Conservation (phyloP, 176 grass and related monocot species). For the Oryza officinalis region DNA sequence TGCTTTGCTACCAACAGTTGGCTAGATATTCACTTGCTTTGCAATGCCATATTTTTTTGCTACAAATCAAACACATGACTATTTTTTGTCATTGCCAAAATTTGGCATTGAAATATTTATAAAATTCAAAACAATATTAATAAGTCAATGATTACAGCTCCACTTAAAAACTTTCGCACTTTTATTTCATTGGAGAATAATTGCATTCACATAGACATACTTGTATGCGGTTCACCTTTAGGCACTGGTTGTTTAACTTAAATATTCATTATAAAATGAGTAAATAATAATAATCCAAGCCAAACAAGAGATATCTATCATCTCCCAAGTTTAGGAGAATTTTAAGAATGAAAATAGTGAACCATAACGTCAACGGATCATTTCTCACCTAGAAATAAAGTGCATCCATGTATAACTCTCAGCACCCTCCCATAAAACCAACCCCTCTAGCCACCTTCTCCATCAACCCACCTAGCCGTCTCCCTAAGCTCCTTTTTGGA, state of each 20-base stretch:
- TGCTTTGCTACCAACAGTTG: too few species aligned
- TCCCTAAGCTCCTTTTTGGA: background rate
- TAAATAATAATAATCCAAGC: background rate
- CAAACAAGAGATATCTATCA: background rate
- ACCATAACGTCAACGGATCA: background rate
- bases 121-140: background rate
- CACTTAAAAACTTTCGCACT: background rate
- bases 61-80: too few species aligned
- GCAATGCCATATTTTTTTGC: too few species aligned
- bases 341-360: background rate
- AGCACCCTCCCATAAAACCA: conserved; percentile 19
- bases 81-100: too few species aligned
- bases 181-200: background rate
- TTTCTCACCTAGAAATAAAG: background rate
- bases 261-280: background rate
- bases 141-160: background rate
- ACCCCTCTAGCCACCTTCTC: background rate
- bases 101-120: background rate
- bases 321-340: background rate
- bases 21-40: too few species aligned
- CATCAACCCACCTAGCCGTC: background rate
- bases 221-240: background rate
- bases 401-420: conserved; percentile 7
- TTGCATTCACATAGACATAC: background rate
- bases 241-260: background rate